Evolutionary conservation across 1,139 yeast species (phyloP), one percentile per base, ranked within the genome.

Genomic region (Suhomyces kunorum): DNA sequence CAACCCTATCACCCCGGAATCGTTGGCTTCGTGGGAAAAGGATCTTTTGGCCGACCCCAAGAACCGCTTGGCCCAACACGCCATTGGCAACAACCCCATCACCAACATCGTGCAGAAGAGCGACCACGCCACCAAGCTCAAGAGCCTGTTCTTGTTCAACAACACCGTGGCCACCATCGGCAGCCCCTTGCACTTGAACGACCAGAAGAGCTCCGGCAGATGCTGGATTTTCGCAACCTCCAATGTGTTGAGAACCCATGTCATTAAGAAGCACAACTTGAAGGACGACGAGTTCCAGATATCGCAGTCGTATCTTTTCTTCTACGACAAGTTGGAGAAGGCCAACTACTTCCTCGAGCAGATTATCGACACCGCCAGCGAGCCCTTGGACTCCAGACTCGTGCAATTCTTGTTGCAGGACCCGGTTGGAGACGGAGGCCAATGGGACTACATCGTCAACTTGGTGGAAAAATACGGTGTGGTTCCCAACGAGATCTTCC

Each of bases 221-320:
- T 87, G 96, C 62, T 87, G 95, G 95, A 71, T 87, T 49, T 87
- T 87, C 62, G 95, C 95, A 7, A 77, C 92, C 1, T 79, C 87
- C 41, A 87, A 87, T 53, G 76, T 83, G 38, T 65, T 87, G 52
- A 71, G 95, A 52, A 61, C 83, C 36, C 74, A 73, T 39, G 78
- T 84, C 34, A 81, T 83, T 61, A 68, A 75, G 51, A 76, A 76
- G 57, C 76, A 81, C 60, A 80, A 83, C 54, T 63, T 87, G 54
- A 78, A 81, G 51, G 82, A 81, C 38, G 72, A 63, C 43, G 50
- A 55, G 36, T 80, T 87, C 59, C 89, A 85, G 64, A 61, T 87
- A 34, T 83, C 92, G 23, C 95, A 87, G 52, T 72, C 81, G 32
- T 83, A 80, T 56, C 58, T 84, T 46, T 84, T 81, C 65, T 83